phyloP scores from a whole-genome alignment of 371 early-diverging fungal genomes.

The Rhizopus microsporus region DNA sequence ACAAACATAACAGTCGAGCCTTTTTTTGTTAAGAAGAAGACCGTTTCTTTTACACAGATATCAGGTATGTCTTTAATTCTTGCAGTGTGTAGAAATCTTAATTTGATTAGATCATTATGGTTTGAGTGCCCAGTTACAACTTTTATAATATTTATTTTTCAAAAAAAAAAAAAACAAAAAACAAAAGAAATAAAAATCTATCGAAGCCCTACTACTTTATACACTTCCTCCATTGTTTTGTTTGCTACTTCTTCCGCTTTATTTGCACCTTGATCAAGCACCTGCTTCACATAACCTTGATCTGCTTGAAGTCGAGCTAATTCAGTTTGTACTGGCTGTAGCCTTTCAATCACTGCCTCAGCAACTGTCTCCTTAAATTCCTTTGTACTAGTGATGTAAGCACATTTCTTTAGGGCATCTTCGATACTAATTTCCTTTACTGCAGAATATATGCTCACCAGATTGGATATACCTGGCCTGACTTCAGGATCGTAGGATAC shows the following conservation, averaged over 20 bases:
- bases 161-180: constrained; percentile 7
- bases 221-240: constrained; percentile 56
- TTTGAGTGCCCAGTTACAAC: constrained; percentile 14
- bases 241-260: constrained; percentile 58
- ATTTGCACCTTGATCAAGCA: constrained; percentile 65
- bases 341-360: constrained; percentile 60
- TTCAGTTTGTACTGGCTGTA: constrained; percentile 72
- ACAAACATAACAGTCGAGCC: constrained; percentile 33
- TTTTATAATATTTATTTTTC: constrained; percentile 6
- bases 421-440: constrained; percentile 45
- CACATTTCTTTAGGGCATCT: constrained; percentile 47
- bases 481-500: constrained; percentile 73
- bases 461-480: constrained; percentile 86
- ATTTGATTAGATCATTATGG: constrained; percentile 34
- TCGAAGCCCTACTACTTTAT: constrained; percentile 59
- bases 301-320: constrained; percentile 60
- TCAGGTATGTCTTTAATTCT: constrained; percentile 36
- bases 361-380: constrained; percentile 75
- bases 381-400: constrained; percentile 51
- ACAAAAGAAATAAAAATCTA: constrained; percentile 18
- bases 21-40: constrained; percentile 31
- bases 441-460: constrained; percentile 75
- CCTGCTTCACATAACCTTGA: constrained; percentile 58
- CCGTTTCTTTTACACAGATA: constrained; percentile 46
- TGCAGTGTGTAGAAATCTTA: neutral